Evolutionary conservation across 805 yeast species (phyloP).

Genomic region (Nakazawaea holstii): DNA sequence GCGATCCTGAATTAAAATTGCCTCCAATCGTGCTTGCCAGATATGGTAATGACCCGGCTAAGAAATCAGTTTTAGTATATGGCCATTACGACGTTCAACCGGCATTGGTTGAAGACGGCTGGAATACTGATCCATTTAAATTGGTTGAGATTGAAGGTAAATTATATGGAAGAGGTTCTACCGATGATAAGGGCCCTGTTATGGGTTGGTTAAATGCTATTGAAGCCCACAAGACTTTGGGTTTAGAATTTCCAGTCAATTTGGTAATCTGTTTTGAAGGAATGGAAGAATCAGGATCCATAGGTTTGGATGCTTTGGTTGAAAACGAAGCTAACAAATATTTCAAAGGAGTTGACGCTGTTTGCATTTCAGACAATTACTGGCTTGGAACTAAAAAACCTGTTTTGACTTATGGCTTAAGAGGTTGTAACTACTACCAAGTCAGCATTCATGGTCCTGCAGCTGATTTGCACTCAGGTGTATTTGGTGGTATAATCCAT

Average conservation of each 20-base stretch:
- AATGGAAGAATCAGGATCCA: conserved; percentile 97
- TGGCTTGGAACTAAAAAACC: conserved; percentile 99
- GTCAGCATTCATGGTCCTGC: conserved; percentile 81
- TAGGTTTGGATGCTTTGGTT: conserved; percentile 83
- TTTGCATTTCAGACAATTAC: conserved; percentile 94
- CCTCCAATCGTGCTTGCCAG: conserved; percentile 96
- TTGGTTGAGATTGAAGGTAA: conserved; percentile 64
- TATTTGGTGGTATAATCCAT: conserved; percentile 94
- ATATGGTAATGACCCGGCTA: conserved; percentile 72
- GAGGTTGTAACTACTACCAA: conserved; percentile 95
- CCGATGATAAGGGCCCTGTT: conserved; percentile 98
- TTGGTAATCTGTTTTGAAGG: conserved; percentile 93
- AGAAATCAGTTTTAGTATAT: conserved; percentile 86
- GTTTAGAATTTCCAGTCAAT: conserved; percentile 89
- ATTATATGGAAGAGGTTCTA: conserved; percentile 88
- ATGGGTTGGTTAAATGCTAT: conserved; percentile 93
- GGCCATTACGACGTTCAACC: conserved; percentile 99
- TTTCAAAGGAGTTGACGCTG: conserved; percentile 88
- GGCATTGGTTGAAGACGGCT: conserved; percentile 86
- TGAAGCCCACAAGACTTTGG: conserved; percentile 83
- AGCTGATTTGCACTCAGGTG: conserved; percentile 96
- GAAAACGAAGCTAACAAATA: conserved; percentile 71
- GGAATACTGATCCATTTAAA: conserved; percentile 89
- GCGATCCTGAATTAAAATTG: conserved; percentile 56
- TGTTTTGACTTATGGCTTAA: conserved; percentile 92